Percentiles rank a stretch among this genome's conserved stretches.
phyloP scores from a whole-genome alignment of 1,284 basidiomycete genomes.

The Kwoniella shivajii region DNA sequence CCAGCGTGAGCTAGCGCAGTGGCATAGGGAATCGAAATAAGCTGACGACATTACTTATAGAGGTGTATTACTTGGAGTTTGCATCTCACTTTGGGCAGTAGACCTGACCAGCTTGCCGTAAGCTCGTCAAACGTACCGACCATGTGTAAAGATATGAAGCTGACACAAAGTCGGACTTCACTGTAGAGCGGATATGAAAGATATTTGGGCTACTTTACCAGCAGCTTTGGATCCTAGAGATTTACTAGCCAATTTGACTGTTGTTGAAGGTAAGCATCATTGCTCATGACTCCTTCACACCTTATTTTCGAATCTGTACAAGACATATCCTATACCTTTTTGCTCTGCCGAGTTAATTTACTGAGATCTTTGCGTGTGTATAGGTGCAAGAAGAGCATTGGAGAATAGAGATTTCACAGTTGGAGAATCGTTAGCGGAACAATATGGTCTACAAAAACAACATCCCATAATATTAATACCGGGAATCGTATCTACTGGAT shows the following conservation, averaged over 20 bases:
- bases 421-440: constrained; percentile 68
- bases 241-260: constrained; percentile 44
- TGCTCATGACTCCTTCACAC: background rate
- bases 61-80: constrained; percentile 30
- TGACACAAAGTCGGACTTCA: background rate
- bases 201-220: constrained; percentile 41
- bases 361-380: background rate
- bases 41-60: constrained; percentile 4
- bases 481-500: constrained; percentile 58
- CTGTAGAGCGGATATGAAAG: constrained; percentile 40
- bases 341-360: too few species aligned
- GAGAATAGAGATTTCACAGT: constrained; percentile 82
- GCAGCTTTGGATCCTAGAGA: constrained; percentile 39
- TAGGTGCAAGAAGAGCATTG: constrained; percentile 74
- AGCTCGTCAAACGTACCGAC: too few species aligned
- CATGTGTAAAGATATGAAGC: too few species aligned
- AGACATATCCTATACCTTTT: too few species aligned
- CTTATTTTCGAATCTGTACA: background rate
- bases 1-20: constrained; percentile 12
- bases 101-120: constrained; percentile 29
- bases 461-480: constrained; percentile 80
- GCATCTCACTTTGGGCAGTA: constrained; percentile 22
- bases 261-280: constrained; percentile 37
- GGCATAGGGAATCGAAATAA: background rate
- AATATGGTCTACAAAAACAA: constrained; percentile 66